Conservation (phyloP, 2,329 filamentous ascomycete genomes). For the Biscogniauxia mediterranea region DNA sequence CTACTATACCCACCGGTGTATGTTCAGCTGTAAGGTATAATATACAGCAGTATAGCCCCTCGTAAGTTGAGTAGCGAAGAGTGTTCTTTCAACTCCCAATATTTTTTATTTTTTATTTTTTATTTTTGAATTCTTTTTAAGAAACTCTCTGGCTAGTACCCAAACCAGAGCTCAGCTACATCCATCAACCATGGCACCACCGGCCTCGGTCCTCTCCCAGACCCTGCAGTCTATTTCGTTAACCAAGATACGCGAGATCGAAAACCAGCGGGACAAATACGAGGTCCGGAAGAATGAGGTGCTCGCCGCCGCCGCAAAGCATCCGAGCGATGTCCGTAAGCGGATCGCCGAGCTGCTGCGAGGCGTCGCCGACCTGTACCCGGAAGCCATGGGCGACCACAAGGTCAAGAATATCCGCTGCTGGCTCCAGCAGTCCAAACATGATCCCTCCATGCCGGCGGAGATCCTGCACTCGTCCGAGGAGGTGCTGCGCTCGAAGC, state of each 20-base stretch:
- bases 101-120: too few species aligned
- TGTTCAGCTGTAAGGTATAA: background rate
- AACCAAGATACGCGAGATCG: slow-evolving; percentile 32
- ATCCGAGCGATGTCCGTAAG: slow-evolving; percentile 8
- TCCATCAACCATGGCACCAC: slow-evolving; percentile 10
- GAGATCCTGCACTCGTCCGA: slow-evolving; percentile 34
- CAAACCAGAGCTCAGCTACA: background rate
- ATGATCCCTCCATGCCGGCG: slow-evolving; percentile 36
- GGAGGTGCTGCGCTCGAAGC: slow-evolving; percentile 28
- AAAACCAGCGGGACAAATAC: slow-evolving; percentile 27
- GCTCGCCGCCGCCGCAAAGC: slow-evolving; percentile 6
- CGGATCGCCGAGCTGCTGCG: slow-evolving; percentile 12
- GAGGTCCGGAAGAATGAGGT: slow-evolving; percentile 15
- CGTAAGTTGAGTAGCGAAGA: background rate
- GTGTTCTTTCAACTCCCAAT: background rate
- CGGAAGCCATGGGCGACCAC: slow-evolving; percentile 2
- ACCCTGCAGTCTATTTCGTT: slow-evolving; percentile 31
- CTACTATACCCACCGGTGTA: background rate
- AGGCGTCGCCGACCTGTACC: slow-evolving; percentile 13
- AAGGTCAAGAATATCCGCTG: slow-evolving; percentile 32
- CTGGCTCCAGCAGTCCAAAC: slow-evolving; percentile 36
- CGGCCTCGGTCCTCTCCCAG: slow-evolving; percentile 24
- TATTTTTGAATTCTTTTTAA: too few species aligned
- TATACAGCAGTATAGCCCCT: background rate
- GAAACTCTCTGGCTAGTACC: background rate